phyloP scores from a whole-genome alignment of 305 asterid genomes.

The Plantago rigida region DNA sequence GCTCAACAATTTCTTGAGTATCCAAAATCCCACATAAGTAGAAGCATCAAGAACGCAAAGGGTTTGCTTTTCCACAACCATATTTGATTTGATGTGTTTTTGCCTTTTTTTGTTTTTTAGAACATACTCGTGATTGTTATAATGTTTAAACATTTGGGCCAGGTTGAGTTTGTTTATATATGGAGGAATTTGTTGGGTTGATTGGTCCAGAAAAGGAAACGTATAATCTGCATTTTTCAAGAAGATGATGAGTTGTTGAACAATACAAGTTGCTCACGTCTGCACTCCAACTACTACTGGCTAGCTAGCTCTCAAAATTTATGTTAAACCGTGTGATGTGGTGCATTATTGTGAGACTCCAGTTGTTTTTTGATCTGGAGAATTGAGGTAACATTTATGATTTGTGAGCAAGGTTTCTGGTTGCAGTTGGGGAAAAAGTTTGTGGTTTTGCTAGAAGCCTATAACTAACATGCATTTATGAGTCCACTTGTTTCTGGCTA shows the following conservation, averaged over 20 bases:
- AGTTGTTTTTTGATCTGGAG: conserved; percentile 2
- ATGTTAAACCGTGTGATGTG: not conserved
- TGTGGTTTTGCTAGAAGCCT: not conserved
- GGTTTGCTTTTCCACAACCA: conserved; percentile 9
- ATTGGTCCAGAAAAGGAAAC: conserved; percentile 15
- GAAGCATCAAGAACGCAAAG: conserved; percentile 50
- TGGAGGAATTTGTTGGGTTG: not conserved
- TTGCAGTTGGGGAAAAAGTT: not conserved
- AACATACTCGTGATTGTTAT: not conserved
- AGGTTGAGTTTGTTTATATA: not conserved
- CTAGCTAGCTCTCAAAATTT: not conserved
- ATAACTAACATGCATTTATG: no score
- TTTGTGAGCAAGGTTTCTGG: not conserved
- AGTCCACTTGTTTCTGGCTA: no score
- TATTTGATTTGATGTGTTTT: not conserved
- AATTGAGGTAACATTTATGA: not conserved
- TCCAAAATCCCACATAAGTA: conserved; percentile 40
- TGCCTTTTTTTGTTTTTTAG: conserved; percentile 6
- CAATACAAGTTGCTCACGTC: conserved; percentile 15
- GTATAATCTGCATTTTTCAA: not conserved
- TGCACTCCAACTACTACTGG: conserved; percentile 28
- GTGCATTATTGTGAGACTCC: not conserved
- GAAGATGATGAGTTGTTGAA: conserved; percentile 32
- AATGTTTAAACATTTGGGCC: not conserved
- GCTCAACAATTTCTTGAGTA: conserved; percentile 31